Percentiles rank a stretch among this genome's conserved stretches.
Conservation (phyloP, 139 green algal genomes). For the Tetradesmus lagerheimii region DNA sequence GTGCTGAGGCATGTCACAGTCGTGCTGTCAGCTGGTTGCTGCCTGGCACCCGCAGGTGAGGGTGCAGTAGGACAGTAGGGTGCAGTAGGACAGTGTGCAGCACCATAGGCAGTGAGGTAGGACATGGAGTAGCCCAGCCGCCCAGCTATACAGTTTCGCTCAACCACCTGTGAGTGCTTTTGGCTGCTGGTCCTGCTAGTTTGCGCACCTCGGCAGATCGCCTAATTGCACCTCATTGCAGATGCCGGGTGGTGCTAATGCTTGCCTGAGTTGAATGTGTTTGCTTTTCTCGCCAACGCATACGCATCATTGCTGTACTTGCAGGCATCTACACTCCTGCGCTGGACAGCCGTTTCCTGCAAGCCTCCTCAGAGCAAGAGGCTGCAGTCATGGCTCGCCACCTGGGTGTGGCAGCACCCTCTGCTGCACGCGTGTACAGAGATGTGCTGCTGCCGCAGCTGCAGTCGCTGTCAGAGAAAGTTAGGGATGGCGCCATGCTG, state of each 20-base stretch:
- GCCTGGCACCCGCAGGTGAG: conserved; percentile 33
- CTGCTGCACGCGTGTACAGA: conserved; percentile 53
- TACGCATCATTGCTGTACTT: too few relatives aligned
- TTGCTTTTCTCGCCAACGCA: too few relatives aligned
- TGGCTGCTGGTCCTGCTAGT: neutral
- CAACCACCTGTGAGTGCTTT: neutral
- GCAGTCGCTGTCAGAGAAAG: neutral
- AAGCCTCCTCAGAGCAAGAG: neutral
- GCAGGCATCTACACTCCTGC: conserved; percentile 18
- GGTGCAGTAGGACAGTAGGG: neutral
- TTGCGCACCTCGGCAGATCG: neutral
- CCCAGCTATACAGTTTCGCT: too few relatives aligned
- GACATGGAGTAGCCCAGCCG: too few relatives aligned
- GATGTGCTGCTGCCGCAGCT: conserved; percentile 42
- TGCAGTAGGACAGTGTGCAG: too few relatives aligned
- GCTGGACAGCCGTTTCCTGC: conserved; percentile 18
- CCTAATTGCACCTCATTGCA: too few relatives aligned
- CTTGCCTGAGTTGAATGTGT: neutral
- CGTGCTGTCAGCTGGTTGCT: neutral
- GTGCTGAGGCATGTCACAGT: neutral
- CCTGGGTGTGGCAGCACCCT: conserved; percentile 54
- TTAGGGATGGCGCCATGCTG: conserved; percentile 48
- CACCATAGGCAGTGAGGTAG: too few relatives aligned
- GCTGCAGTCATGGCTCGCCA: conserved; percentile 33
- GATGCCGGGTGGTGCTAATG: too few relatives aligned